These are phyloP conservation scores for Plasmodium ovale DNA, from an alignment of 169 alveolate genomes.

Conservation along the genomic window DNA sequence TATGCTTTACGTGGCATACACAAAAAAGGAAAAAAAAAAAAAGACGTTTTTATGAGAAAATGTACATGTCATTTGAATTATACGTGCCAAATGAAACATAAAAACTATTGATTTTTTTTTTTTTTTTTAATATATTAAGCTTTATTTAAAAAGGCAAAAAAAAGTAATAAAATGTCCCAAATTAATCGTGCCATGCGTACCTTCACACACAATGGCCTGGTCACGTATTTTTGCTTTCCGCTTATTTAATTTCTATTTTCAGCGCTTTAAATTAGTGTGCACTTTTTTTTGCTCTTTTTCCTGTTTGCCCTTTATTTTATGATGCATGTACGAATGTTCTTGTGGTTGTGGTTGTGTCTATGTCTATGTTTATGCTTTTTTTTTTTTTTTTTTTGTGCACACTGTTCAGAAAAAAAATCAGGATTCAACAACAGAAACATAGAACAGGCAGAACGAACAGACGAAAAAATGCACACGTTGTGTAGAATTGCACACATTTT, in stretches of 20 bases:
- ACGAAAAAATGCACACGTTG: conserved; percentile 8
- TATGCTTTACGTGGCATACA: neutral
- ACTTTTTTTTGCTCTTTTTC: neutral
- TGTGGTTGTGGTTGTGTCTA: neutral
- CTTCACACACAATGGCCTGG: too few species aligned
- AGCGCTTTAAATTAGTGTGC: neutral
- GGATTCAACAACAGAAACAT: neutral
- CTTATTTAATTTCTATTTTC: too few species aligned
- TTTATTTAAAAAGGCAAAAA: neutral
- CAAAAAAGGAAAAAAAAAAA: too few species aligned
- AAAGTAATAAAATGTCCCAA: neutral
- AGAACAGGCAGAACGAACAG: conserved; percentile 14
- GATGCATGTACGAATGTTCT: too few species aligned
- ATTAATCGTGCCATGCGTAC: neutral
- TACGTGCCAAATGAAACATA: neutral
- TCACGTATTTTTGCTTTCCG: too few species aligned
- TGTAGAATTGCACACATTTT: neutral
- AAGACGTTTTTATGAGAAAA: neutral
- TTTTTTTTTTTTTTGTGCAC: conserved; percentile 44
- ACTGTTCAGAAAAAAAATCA: conserved; percentile 28
- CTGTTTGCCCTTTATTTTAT: neutral
- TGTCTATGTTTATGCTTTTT: conserved; percentile 18
- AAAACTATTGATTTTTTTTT: too few species aligned
- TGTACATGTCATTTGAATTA: neutral
- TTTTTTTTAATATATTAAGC: neutral